Evolutionary conservation across 257 asterid genomes (phyloP), one percentile per base, ranked within the genome.

Genomic region (Solanum pinnatisectum): DNA sequence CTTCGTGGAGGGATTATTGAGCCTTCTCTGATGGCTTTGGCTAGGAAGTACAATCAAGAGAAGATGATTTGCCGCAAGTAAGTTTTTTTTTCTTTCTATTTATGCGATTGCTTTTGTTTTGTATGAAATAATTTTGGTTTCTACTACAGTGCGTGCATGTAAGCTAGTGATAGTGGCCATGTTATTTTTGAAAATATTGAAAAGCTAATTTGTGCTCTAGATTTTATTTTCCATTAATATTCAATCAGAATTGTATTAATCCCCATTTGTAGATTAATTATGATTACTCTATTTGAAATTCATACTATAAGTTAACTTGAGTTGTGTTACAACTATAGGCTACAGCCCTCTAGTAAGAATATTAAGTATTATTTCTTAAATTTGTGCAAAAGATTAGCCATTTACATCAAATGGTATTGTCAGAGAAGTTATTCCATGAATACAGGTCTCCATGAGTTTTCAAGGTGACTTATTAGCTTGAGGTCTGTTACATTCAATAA

Each of bases 51-150:
- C 83, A 92, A 93, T 79, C 94, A 91, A 90, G 95, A 94, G 32
- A 93, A 94, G 91, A 94, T 92, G 92, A 94, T 94, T 82, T 93
- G 95, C 90, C 97, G 97, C 93, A 94, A 94, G 96, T 94, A 90
- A 88, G 92, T 11, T n/a, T 42, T 6, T 65, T 10, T 4, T 33
- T 15, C 14, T 9, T 71, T 71, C 5, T 14, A n/a, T 11, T 12
- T 13, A 40, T 44, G 56, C 23, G 1, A 44, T 36, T 25, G 37
- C 25, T 25, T 14, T 44, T 35, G 63, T 42, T n/a, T 78, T 42
- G 65, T 79, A 44, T 42, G 15, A 42, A 25, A 49, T 42, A 4
- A 15, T 8, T 78, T 3, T 25, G n/a, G 14, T 14, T 13, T 79
- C 25, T 14, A 15, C n/a, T 8, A n/a, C 25, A 8, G 37, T 42